Percentiles rank a stretch among this genome's conserved stretches.
phyloP scores from a whole-genome alignment of 2,329 filamentous ascomycete species.

The Colletotrichum sansevieriae region DNA sequence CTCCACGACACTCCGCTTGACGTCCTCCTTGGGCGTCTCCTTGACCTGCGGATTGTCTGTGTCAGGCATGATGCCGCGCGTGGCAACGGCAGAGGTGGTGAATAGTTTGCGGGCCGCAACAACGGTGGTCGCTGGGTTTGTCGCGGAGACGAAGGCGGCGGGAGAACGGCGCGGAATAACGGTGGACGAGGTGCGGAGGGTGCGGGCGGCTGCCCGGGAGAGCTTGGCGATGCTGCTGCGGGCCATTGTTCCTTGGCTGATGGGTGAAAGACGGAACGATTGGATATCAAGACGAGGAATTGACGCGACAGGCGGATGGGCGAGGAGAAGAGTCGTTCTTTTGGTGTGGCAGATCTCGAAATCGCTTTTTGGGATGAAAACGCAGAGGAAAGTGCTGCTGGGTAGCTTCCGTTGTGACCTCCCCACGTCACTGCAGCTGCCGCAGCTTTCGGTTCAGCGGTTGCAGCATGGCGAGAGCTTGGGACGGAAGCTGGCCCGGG shows the following conservation, averaged over 20 bases:
- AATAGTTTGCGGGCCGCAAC: conserved; percentile 46
- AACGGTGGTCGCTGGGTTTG: conserved; percentile 25
- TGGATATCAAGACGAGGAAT: neutral
- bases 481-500: neutral
- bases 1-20: conserved; percentile 65
- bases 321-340: neutral
- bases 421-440: conserved; percentile 40
- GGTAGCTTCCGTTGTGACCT: conserved; percentile 33
- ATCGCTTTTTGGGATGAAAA: neutral
- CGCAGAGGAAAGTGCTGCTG: neutral
- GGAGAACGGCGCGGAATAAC: conserved; percentile 27
- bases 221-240: conserved; percentile 52
- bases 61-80: conserved; percentile 71
- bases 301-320: neutral
- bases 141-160: conserved; percentile 27
- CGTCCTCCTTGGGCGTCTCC: conserved; percentile 54
- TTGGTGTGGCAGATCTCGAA: conserved; percentile 3
- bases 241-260: conserved; percentile 46
- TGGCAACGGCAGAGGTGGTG: conserved; percentile 47
- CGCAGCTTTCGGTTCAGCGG: conserved; percentile 6
- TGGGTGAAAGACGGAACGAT: neutral
- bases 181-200: conserved; percentile 47
- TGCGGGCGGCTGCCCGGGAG: conserved; percentile 53
- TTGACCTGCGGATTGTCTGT: conserved; percentile 65
- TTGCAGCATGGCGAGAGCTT: neutral